Evolutionary conservation across 2,329 filamentous ascomycete species (phyloP).

Genomic region (Ramularia collo-cygni): DNA sequence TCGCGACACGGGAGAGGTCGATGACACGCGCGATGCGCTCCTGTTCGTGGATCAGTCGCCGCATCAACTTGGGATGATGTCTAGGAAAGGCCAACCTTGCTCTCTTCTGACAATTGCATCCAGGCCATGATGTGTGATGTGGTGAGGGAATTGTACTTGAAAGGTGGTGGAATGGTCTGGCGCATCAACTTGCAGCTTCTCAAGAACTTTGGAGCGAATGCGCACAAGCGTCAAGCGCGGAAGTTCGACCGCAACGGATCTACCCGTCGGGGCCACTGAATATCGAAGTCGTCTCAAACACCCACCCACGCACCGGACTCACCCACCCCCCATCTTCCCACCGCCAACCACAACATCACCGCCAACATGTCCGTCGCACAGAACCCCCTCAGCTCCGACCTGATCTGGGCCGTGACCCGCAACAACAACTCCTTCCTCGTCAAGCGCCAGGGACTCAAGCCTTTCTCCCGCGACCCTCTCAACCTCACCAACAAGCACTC

Average conservation of each 20-base stretch:
- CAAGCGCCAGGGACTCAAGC: conserved; percentile 75
- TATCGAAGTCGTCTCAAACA: conserved; percentile 2
- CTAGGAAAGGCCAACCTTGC: conserved; percentile 59
- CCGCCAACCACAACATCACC: conserved; percentile 37
- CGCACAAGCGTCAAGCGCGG: no score
- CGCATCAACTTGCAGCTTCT: no score
- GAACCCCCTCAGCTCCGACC: conserved; percentile 73
- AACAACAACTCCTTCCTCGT: conserved; percentile 84
- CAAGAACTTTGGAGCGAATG: no score
- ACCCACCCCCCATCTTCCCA: conserved; percentile 1
- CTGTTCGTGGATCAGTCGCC: conserved; percentile 44
- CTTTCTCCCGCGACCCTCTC: conserved; percentile 89
- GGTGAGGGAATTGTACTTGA: not conserved
- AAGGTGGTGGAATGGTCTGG: not conserved
- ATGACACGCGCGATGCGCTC: conserved; percentile 98
- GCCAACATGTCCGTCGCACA: conserved; percentile 47
- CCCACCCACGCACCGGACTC: conserved; percentile 1
- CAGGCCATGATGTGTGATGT: conserved; percentile 21
- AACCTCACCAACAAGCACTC: conserved; percentile 89
- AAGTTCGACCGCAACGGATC: no score
- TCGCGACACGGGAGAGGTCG: conserved; percentile 83
- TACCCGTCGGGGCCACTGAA: no score
- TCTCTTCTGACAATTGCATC: conserved; percentile 81
- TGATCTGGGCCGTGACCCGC: conserved; percentile 91
- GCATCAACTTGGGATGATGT: not conserved